Conservation (phyloP, 208 protist genomes). For the Sergeia podlipaevii region DNA sequence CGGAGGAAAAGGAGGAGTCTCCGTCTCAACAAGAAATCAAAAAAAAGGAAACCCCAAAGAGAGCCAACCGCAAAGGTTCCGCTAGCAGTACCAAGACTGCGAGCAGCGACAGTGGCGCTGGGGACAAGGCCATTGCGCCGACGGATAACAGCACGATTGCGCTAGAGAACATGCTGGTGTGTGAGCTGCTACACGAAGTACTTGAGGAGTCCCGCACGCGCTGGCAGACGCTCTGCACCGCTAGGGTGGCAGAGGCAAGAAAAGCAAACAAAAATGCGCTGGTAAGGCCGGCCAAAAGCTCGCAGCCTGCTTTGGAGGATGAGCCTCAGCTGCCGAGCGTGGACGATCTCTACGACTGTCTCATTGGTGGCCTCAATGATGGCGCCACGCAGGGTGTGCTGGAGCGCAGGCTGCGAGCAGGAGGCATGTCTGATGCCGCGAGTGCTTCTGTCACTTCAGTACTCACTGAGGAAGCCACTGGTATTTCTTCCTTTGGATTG, state of each 20-base stretch:
- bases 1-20: too few species aligned
- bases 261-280: too few species aligned
- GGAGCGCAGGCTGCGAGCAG: constrained; percentile 6
- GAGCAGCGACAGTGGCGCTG: neutral
- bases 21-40: too few species aligned
- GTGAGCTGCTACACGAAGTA: constrained; percentile 35
- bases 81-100: neutral
- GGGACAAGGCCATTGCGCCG: neutral
- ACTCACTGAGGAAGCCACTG: constrained; percentile 19
- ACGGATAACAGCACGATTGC: neutral
- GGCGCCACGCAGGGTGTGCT: constrained; percentile 14
- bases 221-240: constrained; percentile 31
- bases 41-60: too few species aligned
- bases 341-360: constrained; percentile 46
- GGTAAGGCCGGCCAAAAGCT: neutral
- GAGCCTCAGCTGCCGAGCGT: constrained; percentile 36
- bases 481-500: constrained; percentile 56
- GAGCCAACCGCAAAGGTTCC: too few species aligned
- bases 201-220: constrained; percentile 28
- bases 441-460: constrained; percentile 11
- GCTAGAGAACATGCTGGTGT: constrained; percentile 36
- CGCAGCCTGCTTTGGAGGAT: constrained; percentile 13
- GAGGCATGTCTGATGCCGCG: constrained; percentile 5
- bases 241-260: neutral
- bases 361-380: constrained; percentile 67